Evolutionary conservation across 1,284 basidiomycete species (phyloP), one percentile per base, ranked within the genome.

Genomic region (Ustilago cynodontis): DNA sequence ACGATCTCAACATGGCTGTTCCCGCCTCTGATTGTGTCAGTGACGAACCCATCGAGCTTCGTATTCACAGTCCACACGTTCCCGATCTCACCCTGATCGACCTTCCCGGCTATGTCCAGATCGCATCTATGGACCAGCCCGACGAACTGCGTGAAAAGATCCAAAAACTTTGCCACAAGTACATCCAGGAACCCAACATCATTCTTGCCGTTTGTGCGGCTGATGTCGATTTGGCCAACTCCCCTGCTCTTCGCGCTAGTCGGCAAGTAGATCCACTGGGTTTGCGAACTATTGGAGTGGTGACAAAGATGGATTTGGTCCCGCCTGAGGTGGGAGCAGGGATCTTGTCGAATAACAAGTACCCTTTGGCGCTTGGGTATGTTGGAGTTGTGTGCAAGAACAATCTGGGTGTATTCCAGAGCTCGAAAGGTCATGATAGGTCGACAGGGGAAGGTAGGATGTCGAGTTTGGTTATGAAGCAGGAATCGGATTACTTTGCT

Each of bases 251-350:
- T 51, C 89, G 95, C 39, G 95, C 97, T 0, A 95, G 93, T 85
- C 89, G 95, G 51, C 93, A 93, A 74, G 94, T 99, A 3, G 96
- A 99, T 85, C 96, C 96, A 1, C 88, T 98, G 7, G 96, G 97
- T 8, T 88, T 95, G 67, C 91, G 96, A 31, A 99, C 97, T 0
- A 96, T 99, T 79, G 96, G 97, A 33, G 97, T 99, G 7, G 90
- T 99, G 51, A 99, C 97, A 49, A 99, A 99, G 90, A 97, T 99
- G 95, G 96, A 99, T 85, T 89, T 99, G 22, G 94, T 99, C 16
- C 89, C 92, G 31, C 91, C 95, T 0, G 92, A 93, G 65, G 89
- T 92, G 63, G 97, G 95, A 5, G 93, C 92, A 0, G 82, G 87
- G 22, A 95, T 99, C 70, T 88, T 99, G 5, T 88, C 91, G 24